Conservation (phyloP, 257 asterid species). For the Solanum gandarillasii region DNA sequence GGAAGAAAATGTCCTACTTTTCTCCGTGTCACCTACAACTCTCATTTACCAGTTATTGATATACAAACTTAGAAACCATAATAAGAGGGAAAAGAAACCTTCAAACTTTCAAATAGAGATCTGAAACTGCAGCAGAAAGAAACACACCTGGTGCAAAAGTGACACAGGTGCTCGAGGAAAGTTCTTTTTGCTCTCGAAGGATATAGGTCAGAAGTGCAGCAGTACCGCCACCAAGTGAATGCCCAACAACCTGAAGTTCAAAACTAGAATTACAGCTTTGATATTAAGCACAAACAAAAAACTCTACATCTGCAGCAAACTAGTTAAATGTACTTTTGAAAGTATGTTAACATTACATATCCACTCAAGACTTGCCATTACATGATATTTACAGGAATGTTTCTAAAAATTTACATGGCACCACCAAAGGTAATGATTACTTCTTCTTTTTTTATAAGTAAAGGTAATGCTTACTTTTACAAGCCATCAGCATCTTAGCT, state of each 20-base stretch:
- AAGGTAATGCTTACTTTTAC: neutral
- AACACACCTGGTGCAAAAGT: constrained; percentile 80
- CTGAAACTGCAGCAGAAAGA: neutral
- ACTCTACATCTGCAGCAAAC: neutral
- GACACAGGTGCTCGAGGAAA: constrained; percentile 52
- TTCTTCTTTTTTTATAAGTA: neutral
- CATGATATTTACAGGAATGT: neutral
- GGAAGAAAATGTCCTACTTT: neutral
- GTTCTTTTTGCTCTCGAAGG: constrained; percentile 70
- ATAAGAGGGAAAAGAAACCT: neutral
- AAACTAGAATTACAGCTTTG: neutral
- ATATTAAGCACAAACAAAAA: neutral
- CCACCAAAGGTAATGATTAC: neutral
- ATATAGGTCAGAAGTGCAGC: constrained; percentile 81
- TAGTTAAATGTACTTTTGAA: neutral
- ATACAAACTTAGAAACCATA: neutral
- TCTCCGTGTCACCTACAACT: neutral
- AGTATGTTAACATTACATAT: neutral
- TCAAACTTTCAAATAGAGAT: neutral
- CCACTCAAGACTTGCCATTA: neutral
- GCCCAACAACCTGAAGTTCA: constrained; percentile 63
- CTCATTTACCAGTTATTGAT: neutral
- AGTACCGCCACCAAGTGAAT: constrained; percentile 92
- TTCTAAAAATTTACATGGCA: neutral
- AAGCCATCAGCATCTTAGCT: neutral